Evolutionary conservation across 768 basidiomycete genomes (phyloP).

Genomic region (Dendrothele bispora): DNA sequence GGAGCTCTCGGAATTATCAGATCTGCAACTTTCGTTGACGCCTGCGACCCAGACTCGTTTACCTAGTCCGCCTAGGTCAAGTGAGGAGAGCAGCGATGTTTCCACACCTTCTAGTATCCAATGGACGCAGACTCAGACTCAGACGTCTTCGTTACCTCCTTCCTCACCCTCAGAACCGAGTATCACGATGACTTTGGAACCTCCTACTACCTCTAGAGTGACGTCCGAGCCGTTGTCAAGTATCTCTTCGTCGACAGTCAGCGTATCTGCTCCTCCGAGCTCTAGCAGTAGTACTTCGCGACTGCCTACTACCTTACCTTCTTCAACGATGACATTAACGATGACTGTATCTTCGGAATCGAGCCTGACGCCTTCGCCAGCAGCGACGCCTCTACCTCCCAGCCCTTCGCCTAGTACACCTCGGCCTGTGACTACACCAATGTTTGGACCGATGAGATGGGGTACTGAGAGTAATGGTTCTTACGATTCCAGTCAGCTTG

Average conservation of each 20-base stretch:
- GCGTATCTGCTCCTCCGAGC: no score
- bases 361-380: conserved; percentile 43
- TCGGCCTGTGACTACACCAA: conserved; percentile 14
- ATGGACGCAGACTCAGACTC: conserved; percentile 13
- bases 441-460: no score
- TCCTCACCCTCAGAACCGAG: neutral
- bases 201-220: conserved; percentile 20
- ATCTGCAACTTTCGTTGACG: conserved; percentile 19
- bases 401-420: conserved; percentile 30
- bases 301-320: conserved; percentile 31
- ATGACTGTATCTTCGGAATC: conserved; percentile 32
- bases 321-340: conserved; percentile 26
- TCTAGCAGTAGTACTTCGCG: no score
- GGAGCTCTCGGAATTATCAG: conserved; percentile 26
- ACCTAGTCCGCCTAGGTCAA: conserved; percentile 20
- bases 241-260: conserved; percentile 22
- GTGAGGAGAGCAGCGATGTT: conserved; percentile 14
- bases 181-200: conserved; percentile 13
- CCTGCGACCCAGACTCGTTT: conserved; percentile 22
- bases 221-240: conserved; percentile 25
- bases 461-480: conserved; percentile 64
- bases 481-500: conserved; percentile 76
- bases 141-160: conserved; percentile 19
- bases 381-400: conserved; percentile 32
- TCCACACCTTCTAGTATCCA: conserved; percentile 34